Conservation (phyloP, 2,329 filamentous ascomycete genomes). For the Talaromyces sp. region DNA sequence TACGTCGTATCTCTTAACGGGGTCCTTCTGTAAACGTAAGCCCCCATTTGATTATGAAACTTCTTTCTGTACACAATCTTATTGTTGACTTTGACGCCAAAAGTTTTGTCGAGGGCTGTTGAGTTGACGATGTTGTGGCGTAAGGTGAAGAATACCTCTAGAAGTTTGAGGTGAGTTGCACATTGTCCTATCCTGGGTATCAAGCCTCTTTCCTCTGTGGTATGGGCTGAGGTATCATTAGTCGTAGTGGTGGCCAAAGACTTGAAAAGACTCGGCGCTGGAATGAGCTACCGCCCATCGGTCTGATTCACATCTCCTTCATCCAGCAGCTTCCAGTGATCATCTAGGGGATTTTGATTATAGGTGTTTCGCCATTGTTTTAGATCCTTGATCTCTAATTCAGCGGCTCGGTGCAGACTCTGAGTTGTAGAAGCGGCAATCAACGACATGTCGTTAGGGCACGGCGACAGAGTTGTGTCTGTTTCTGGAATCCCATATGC, state of each 20-base stretch:
- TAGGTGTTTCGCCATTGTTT: neutral
- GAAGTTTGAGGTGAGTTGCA: slow-evolving; percentile 22
- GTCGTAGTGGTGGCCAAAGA: neutral
- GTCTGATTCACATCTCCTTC: neutral
- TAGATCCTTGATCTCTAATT: neutral
- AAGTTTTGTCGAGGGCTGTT: slow-evolving; percentile 14
- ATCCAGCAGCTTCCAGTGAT: neutral
- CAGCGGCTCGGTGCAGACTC: neutral
- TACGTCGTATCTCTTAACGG: slow-evolving; percentile 18
- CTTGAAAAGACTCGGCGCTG: neutral
- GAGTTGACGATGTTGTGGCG: slow-evolving; percentile 18
- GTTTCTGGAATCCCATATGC: no score
- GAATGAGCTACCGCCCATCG: neutral
- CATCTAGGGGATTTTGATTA: neutral
- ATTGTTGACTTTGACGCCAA: slow-evolving; percentile 13
- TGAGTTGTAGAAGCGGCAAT: neutral
- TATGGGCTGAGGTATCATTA: neutral
- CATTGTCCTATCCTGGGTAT: slow-evolving; percentile 16
- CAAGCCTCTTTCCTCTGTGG: neutral
- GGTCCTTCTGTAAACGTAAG: neutral
- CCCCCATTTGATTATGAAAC: neutral
- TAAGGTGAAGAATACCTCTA: slow-evolving; percentile 18
- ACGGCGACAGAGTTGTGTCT: neutral
- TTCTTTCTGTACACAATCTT: slow-evolving; percentile 6
- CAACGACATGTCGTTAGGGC: neutral